Base-by-base conservation (phyloP, 2,329 filamentous ascomycete genomes). In the Pestalotiopsis sp. region DNA sequence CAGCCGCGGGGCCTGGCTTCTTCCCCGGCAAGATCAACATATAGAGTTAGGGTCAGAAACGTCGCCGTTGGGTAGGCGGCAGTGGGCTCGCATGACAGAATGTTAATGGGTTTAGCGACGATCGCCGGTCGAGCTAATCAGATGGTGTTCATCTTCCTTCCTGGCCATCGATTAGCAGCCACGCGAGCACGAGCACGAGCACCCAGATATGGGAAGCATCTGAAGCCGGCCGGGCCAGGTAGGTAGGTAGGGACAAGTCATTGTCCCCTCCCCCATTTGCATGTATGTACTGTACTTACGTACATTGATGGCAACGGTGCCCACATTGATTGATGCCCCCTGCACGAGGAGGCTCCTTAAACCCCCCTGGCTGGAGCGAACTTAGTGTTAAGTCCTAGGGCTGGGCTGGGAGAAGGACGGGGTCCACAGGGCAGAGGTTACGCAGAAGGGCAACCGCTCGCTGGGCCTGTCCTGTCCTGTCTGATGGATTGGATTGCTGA, bases 351-450 rank as follows among this genome's bases (percentile, higher is more conserved):
- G 45, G 45, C 45, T 52, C 41, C 45, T 52, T 17, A 9, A 13
- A 6, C 45, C 41, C 17, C 14, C 45, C 14, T 23, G 45, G 45
- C 20, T n/a, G 45, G 17, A 9, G n/a, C 45, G 45, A 52, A 52
- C 45, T 20, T 52, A 52, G 45, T 52, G 45, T 52, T n/a, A 9
- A 52, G 45, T 52, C 45, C 45, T 52, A 52, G 59, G 36, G 27
- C 59, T 62, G 38, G 31, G 59, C 27, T 31, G 38, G 59, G 59
- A 31, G 17, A 31, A 62, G 31, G 25, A 36, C 25, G 23, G 59
- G 59, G 5, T 39, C 59, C 59, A 62, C 36, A 62, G 59, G 59
- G 59, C 59, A 62, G 59, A 62, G 11, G 59, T 62, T 36, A 61
- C 31, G 59, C 59, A 61, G 13, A 62, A n/a, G 59, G 17, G 38